Percentiles rank a stretch among this genome's conserved stretches.
These are phyloP conservation scores for Yarrowia galli DNA, from an alignment of 1,139 yeast species.

Conservation along the genomic window DNA sequence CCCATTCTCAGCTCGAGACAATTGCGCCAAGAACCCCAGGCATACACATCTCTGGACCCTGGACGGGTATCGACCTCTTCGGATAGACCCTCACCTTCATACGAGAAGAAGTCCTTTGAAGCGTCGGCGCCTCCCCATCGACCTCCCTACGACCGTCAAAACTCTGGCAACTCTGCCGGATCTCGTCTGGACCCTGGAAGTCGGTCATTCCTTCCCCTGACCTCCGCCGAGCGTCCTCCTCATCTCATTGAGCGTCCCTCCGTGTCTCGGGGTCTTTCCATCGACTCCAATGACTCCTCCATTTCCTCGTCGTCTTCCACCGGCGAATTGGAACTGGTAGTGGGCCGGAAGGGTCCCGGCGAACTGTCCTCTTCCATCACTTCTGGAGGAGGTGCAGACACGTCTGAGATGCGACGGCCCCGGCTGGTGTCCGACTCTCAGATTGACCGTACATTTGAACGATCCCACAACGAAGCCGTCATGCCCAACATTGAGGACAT, in stretches of 20 bases:
- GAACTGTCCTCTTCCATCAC: constrained; percentile 28
- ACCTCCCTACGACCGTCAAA: background rate
- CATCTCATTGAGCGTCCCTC: constrained; percentile 25
- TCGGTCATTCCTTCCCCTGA: constrained; percentile 11
- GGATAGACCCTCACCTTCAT: background rate
- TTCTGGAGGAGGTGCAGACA: background rate
- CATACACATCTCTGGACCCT: constrained; percentile 25
- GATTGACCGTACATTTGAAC: constrained; percentile 20
- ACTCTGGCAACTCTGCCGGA: background rate
- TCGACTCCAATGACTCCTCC: constrained; percentile 37
- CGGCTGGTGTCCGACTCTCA: constrained; percentile 31
- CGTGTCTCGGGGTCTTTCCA: constrained; percentile 24
- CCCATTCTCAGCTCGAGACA: constrained; percentile 11
- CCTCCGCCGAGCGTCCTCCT: constrained; percentile 23
- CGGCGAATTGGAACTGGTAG: constrained; percentile 28
- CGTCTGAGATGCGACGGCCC: constrained; percentile 9
- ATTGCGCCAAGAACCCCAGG: constrained; percentile 22
- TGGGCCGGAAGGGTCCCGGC: constrained; percentile 20
- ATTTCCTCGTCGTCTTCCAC: constrained; percentile 35
- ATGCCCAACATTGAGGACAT: constrained; percentile 32
- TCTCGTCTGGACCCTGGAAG: constrained; percentile 9
- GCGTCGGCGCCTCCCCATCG: background rate
- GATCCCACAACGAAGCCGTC: constrained; percentile 12
- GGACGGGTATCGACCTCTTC: background rate
- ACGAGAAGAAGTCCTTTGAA: background rate